Conservation (phyloP, 768 basidiomycete species). For the Tulasnella sp. region DNA sequence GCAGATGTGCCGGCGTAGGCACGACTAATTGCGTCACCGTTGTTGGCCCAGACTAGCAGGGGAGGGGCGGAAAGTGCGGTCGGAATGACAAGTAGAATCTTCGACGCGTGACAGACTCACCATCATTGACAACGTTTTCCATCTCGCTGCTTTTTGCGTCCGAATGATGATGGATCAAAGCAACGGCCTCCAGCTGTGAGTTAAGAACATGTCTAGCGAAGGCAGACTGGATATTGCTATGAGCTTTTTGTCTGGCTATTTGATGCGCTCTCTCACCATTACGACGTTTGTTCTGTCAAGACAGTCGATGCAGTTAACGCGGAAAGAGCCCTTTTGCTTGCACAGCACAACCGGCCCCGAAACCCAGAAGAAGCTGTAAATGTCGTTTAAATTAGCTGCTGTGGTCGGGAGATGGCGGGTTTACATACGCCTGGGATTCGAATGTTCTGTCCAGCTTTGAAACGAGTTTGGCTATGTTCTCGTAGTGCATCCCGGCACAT, state of each 20-base stretch:
- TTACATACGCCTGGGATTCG: conserved; percentile 68
- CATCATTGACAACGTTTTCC: conserved; percentile 51
- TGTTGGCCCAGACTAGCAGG: conserved; percentile 87
- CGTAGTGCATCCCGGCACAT: conserved; percentile 96
- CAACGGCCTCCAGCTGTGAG: conserved; percentile 68
- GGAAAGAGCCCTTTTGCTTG: conserved; percentile 79
- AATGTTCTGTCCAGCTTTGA: conserved; percentile 67
- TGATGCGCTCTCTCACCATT: conserved; percentile 49
- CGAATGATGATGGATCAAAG: conserved; percentile 56
- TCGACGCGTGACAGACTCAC: conserved; percentile 41
- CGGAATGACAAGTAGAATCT: background rate
- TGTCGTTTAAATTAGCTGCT: conserved; percentile 3
- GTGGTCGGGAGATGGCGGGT: conserved; percentile 21
- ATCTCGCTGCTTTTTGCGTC: conserved; percentile 52
- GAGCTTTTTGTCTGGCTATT: background rate
- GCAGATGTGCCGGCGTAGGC: conserved; percentile 95
- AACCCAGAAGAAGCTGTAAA: conserved; percentile 72
- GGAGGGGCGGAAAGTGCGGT: background rate
- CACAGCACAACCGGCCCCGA: conserved; percentile 66
- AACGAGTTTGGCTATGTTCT: conserved; percentile 81
- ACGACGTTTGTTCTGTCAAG: conserved; percentile 94
- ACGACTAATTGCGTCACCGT: conserved; percentile 90
- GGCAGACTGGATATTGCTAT: conserved; percentile 61
- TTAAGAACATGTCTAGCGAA: conserved; percentile 81
- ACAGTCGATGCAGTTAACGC: conserved; percentile 94